Percentiles rank a stretch among this genome's conserved stretches.
Conservation (phyloP, 2,329 filamentous ascomycete species). For the Didymosphaeria variabile region DNA sequence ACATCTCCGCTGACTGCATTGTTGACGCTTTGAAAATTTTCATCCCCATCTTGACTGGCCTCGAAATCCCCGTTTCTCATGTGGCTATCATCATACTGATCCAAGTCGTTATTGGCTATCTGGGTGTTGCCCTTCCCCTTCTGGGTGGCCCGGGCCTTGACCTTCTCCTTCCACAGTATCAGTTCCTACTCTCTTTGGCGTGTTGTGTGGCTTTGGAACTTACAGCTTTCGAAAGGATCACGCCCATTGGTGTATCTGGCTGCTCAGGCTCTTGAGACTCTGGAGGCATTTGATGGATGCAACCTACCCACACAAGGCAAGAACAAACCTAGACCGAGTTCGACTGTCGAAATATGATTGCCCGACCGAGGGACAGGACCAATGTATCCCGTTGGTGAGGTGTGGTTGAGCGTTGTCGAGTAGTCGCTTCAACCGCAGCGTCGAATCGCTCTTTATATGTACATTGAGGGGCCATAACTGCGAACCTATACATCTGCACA, state of each 20-base stretch:
- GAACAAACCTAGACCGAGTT: not conserved
- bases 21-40: not conserved
- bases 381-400: not conserved
- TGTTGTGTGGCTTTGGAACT: not conserved
- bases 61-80: not conserved
- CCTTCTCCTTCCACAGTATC: not conserved
- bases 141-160: not conserved
- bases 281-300: not conserved
- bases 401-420: not conserved
- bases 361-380: not conserved
- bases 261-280: not conserved
- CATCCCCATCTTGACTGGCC: not conserved
- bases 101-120: not conserved
- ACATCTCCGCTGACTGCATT: not conserved
- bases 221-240: not conserved
- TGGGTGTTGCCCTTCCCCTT: not conserved
- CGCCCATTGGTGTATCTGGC: not conserved
- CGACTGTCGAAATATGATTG: not conserved
- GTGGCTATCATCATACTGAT: not conserved
- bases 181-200: not conserved
- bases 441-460: not conserved
- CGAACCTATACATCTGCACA: not conserved
- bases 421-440: not conserved
- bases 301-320: not conserved
- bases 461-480: not conserved